Conservation (phyloP, 257 asterid species). For the Pogostemon cablin region DNA sequence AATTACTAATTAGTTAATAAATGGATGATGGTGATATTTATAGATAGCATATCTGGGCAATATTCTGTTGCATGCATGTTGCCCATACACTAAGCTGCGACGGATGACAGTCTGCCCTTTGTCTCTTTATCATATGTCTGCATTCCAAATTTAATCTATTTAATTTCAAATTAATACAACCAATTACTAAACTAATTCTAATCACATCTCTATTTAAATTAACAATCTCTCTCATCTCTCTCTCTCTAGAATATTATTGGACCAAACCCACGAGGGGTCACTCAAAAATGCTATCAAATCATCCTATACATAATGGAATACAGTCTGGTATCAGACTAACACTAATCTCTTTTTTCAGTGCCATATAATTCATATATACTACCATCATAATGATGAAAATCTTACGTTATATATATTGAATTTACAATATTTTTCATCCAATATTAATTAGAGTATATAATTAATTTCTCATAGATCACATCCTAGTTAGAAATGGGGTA, state of each 20-base stretch:
- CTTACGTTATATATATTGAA: background rate
- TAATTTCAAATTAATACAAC: background rate
- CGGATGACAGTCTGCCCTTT: background rate
- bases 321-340: conserved; percentile 35
- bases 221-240: background rate
- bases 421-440: background rate
- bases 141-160: conserved; percentile 28
- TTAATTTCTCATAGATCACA: no score
- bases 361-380: conserved; percentile 1
- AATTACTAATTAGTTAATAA: no score
- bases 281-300: conserved; percentile 5
- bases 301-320: conserved; percentile 37
- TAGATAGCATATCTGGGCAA: background rate
- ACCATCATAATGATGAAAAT: conserved; percentile 25
- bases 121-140: conserved; percentile 13
- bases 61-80: background rate
- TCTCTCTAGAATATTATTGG: conserved; percentile 23
- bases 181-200: background rate
- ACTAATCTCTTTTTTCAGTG: background rate
- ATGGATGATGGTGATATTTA: no score
- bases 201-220: background rate
- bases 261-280: conserved; percentile 26
- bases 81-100: background rate
- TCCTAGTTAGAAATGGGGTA: no score
- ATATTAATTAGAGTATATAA: no score